These are phyloP conservation scores for Shiraia bambusicola DNA, from an alignment of 2,329 filamentous ascomycete genomes.

Conservation along the genomic window DNA sequence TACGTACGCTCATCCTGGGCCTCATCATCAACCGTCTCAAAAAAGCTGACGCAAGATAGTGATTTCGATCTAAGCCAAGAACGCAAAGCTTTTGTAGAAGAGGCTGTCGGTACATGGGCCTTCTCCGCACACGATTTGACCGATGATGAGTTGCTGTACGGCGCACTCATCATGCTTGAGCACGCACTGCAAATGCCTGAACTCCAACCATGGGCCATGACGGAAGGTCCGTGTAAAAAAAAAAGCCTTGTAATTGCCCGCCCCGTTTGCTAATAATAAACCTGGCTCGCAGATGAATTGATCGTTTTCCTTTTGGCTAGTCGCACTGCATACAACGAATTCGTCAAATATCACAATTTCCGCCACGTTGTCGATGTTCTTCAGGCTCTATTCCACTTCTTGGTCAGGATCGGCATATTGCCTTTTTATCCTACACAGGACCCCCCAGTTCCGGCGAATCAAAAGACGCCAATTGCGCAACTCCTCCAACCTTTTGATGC, in stretches of 20 bases:
- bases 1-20: conserved; percentile 57
- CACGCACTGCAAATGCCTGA: conserved; percentile 83
- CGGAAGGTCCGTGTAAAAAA: conserved; percentile 67
- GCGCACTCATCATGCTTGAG: conserved; percentile 82
- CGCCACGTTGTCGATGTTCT: conserved; percentile 95
- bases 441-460: conserved; percentile 28
- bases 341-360: conserved; percentile 98
- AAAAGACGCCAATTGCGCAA: conserved; percentile 67
- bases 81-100: conserved; percentile 65
- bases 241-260: too few species aligned
- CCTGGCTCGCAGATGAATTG: conserved; percentile 66
- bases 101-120: conserved; percentile 74
- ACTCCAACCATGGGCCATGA: conserved; percentile 76
- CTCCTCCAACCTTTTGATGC: conserved; percentile 86
- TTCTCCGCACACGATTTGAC: conserved; percentile 89
- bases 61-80: conserved; percentile 68
- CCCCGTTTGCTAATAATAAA: conserved; percentile 22
- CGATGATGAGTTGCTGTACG: conserved; percentile 87
- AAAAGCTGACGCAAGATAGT: conserved; percentile 42
- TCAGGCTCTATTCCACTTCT: conserved; percentile 88
- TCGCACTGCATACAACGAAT: conserved; percentile 91
- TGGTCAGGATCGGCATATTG: conserved; percentile 75
- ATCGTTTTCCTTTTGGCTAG: conserved; percentile 85
- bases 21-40: not conserved
- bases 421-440: conserved; percentile 61